phyloP scores from a whole-genome alignment of 2,329 filamentous ascomycete species.

The Ophiostoma novo-ulmi region DNA sequence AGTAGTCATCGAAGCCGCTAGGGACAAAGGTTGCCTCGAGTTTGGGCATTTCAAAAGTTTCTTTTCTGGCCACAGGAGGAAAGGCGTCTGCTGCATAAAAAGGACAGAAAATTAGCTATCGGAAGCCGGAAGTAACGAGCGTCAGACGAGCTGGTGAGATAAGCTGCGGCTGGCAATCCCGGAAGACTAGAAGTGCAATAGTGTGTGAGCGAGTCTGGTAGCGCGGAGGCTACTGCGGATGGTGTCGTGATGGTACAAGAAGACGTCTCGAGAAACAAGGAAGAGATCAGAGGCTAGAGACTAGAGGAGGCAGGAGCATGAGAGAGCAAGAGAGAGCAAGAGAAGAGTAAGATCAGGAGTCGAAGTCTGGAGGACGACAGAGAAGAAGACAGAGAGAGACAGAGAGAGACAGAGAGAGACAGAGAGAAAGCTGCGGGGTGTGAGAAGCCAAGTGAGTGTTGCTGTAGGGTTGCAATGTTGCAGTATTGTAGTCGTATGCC shows the following conservation, averaged over 20 bases:
- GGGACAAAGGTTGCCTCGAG: conserved; percentile 54
- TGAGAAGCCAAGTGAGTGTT: conserved; percentile 12
- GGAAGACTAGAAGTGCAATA: neutral
- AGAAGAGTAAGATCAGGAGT: neutral
- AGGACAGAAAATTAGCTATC: conserved; percentile 1
- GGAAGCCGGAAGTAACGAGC: conserved; percentile 11
- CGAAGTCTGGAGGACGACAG: neutral
- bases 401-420: neutral
- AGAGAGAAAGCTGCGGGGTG: neutral
- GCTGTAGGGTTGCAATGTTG: neutral
- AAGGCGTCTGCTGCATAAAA: conserved; percentile 27
- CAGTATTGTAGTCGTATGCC: neutral
- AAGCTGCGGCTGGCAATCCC: neutral
- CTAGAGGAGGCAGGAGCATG: neutral
- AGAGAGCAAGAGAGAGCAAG: neutral
- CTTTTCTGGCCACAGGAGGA: conserved; percentile 10
- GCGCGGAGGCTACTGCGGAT: neutral
- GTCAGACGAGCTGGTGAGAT: conserved; percentile 10
- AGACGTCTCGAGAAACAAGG: neutral
- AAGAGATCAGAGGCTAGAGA: neutral
- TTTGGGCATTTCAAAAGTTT: conserved; percentile 39
- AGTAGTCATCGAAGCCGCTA: conserved; percentile 52
- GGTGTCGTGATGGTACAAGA: neutral
- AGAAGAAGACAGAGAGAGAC: neutral
- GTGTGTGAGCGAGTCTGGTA: neutral